Base-by-base conservation (phyloP, 2,329 filamentous ascomycete species). In the Sclerotinia trifoliorum region DNA sequence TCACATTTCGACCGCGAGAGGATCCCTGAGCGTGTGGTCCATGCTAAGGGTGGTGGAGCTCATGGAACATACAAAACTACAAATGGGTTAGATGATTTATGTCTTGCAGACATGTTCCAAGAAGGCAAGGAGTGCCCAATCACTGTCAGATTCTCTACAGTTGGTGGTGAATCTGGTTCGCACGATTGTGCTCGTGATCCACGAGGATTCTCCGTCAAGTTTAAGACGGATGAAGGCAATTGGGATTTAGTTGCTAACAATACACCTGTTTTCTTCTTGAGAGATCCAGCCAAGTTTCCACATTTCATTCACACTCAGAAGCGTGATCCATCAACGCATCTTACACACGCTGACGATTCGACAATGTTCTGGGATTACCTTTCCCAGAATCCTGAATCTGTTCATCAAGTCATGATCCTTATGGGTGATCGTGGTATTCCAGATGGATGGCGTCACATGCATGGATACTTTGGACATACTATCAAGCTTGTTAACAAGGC, bases 261-360 rank as follows among this genome's bases (percentile, higher is more conserved):
- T 76, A 91, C 88, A 0, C 90, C 90, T 0, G 86, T 91, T 3
- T 93, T 92, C 82, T 92, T 93, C 79, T 75, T 92, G n/a, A 82
- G 90, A 65, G 90, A 92, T 71, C 88, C 90, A 0, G 84, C 87
- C 71, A 92, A 92, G 78, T 92, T 91, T 76, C 89, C 90, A 32
- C 81, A 88, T 75, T 89, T 91, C 75, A 91, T 91, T 65, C 89
- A 91, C 76, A 90, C 89, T 0, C 90, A 92, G 77, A 92, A 92
- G 82, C 83, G 89, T n/a, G 82, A 92, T 74, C 90, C 89, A 0
- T 81, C 86, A 42, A 91, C 88, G 4, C 87, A 92, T 75, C 78
- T 91, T 7, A 87, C 85, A 11, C 83, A 86, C 73, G 85, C 86
- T 4, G 83, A 86, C 62, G 84, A 87, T 70, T 82, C 83, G 17